phyloP scores from a whole-genome alignment of 805 yeast species.

The Cyberlindnera saturnus region DNA sequence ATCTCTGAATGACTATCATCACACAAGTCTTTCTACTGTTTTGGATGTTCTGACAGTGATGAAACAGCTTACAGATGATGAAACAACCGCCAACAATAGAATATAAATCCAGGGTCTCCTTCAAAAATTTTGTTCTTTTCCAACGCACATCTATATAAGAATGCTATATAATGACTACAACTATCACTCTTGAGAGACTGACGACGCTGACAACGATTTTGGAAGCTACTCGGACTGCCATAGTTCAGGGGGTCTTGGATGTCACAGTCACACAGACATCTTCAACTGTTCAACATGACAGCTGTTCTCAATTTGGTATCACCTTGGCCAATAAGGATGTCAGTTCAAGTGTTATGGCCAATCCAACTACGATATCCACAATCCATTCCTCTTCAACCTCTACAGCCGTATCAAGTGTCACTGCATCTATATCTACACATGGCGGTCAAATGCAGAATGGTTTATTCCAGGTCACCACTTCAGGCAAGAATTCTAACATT shows the following conservation, averaged over 20 bases:
- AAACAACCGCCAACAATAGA: not conserved
- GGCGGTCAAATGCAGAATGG: not conserved
- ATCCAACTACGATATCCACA: constrained; percentile 7
- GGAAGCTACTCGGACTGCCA: constrained; percentile 8
- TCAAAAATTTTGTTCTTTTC: not conserved
- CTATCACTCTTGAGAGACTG: constrained; percentile 1
- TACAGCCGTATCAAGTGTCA: not conserved
- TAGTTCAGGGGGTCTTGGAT: constrained; percentile 11
- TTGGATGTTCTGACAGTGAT: not conserved
- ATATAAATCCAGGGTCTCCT: not conserved
- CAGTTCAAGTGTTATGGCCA: not conserved
- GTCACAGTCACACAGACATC: constrained; percentile 3
- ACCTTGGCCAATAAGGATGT: constrained; percentile 10
- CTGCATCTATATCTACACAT: not conserved
- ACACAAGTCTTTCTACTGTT: not conserved
- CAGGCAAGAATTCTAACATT: constrained; percentile 7
- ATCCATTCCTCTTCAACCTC: constrained; percentile 7
- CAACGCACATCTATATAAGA: not conserved
- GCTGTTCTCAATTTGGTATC: constrained; percentile 1
- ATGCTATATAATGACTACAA: constrained; percentile 9
- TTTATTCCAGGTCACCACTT: constrained; percentile 1
- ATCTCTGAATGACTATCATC: not conserved
- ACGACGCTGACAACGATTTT: constrained; percentile 7
- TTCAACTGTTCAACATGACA: not conserved
- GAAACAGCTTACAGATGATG: not conserved